A percentile compares a stretch with the other conserved stretches of the same genome.
Conservation (phyloP, 2,329 filamentous ascomycete species). For the Cercospora citrullina region DNA sequence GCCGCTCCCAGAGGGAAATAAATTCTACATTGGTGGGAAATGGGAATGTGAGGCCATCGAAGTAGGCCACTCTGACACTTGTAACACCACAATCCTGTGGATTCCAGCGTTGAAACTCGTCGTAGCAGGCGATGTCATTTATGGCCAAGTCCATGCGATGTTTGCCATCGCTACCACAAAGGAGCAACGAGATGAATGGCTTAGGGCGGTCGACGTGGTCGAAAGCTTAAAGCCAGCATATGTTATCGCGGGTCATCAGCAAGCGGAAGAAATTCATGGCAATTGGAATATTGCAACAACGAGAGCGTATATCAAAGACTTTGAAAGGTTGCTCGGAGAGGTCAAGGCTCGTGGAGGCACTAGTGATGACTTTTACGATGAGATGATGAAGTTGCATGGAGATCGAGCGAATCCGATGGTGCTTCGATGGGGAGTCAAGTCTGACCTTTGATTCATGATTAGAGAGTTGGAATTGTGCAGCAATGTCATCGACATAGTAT, state of each 20-base stretch:
- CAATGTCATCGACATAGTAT: no score
- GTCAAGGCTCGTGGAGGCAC: not conserved
- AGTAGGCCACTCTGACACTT: slow-evolving; percentile 15
- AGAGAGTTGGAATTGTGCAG: no score
- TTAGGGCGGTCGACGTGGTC: slow-evolving; percentile 15
- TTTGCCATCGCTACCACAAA: slow-evolving; percentile 11
- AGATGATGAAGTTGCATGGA: not conserved
- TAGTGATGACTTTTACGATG: not conserved
- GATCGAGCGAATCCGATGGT: not conserved
- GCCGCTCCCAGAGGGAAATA: slow-evolving; percentile 4
- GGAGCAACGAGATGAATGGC: slow-evolving; percentile 17
- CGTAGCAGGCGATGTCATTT: slow-evolving; percentile 18
- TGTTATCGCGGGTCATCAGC: slow-evolving; percentile 14
- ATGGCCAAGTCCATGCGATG: slow-evolving; percentile 22
- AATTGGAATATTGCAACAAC: slow-evolving; percentile 6
- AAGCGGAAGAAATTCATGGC: slow-evolving; percentile 14
- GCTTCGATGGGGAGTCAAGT: not conserved
- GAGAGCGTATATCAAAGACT: slow-evolving; percentile 16
- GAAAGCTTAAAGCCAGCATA: slow-evolving; percentile 10
- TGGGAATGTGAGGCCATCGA: slow-evolving; percentile 10
- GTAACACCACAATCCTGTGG: slow-evolving; percentile 17
- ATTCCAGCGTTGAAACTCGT: slow-evolving; percentile 13
- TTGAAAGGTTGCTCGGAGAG: slow-evolving; percentile 4
- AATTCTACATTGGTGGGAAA: slow-evolving; percentile 5
- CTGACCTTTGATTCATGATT: not conserved